These are phyloP conservation scores for Lepiota brunneoincarnata DNA, from an alignment of 768 basidiomycete species.

Conservation along the genomic window DNA sequence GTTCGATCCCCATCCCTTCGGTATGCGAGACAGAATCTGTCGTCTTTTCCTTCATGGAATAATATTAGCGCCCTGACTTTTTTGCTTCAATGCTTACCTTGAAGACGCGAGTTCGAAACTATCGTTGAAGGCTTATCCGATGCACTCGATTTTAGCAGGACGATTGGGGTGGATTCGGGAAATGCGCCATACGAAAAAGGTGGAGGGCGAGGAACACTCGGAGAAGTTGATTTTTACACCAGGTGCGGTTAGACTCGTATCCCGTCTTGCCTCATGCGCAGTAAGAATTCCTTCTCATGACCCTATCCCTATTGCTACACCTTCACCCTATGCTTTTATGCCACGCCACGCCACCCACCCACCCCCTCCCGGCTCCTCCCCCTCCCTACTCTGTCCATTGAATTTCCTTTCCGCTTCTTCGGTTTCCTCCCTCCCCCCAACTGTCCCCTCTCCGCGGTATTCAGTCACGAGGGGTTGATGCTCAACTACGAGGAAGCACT, in stretches of 20 bases:
- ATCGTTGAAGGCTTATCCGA: constrained; percentile 85
- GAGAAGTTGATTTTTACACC: constrained; percentile 93
- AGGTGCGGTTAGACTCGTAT: constrained; percentile 46
- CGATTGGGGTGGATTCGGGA: constrained; percentile 67
- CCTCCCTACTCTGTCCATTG: constrained; percentile 3
- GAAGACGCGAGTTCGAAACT: constrained; percentile 76
- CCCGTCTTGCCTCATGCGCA: not conserved
- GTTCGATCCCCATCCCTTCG: constrained; percentile 79
- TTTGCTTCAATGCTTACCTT: not conserved
- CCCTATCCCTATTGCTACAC: constrained; percentile 1
- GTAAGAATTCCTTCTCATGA: not conserved
- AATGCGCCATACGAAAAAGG: constrained; percentile 65
- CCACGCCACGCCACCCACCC: too few relatives aligned
- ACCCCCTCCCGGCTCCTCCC: too few relatives aligned
- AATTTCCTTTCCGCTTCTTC: not conserved
- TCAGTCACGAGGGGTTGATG: constrained; percentile 89
- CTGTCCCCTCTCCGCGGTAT: not conserved
- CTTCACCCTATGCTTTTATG: not conserved
- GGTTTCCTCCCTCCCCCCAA: not conserved
- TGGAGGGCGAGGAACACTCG: constrained; percentile 66
- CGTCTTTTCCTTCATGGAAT: not conserved
- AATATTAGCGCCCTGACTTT: not conserved
- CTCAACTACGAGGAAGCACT: constrained; percentile 91
- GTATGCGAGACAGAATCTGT: constrained; percentile 33
- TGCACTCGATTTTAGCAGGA: constrained; percentile 89